A percentile compares a stretch with the other conserved stretches of the same genome.
phyloP scores from a whole-genome alignment of 164 flowering plant species.

The Litsea cubeba region DNA sequence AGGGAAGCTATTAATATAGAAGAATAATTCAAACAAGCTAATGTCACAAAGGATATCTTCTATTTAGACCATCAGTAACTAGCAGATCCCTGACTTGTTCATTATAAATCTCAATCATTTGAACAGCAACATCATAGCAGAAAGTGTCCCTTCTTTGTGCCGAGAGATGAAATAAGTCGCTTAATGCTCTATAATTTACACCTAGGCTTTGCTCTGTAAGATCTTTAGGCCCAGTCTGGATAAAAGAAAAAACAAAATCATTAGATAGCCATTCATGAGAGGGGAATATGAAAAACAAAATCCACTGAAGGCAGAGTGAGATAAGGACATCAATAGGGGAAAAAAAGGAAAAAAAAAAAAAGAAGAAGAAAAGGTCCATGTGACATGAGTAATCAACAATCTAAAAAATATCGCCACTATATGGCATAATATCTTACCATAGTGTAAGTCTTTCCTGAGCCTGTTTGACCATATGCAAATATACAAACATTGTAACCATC shows the following conservation, averaged over 20 bases:
- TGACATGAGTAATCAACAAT: not conserved
- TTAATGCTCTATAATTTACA: slow-evolving; percentile 86
- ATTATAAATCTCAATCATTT: slow-evolving; percentile 97
- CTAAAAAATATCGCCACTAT: not conserved
- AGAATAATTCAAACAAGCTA: slow-evolving; percentile 1
- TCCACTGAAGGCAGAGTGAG: not conserved
- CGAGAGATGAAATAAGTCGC: slow-evolving; percentile 75
- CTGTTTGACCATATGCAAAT: slow-evolving; percentile 99
- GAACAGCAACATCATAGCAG: slow-evolving; percentile 80
- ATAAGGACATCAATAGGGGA: not conserved
- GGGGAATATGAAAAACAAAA: not conserved
- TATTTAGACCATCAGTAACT: slow-evolving; percentile 66
- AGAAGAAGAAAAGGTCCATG: not conserved
- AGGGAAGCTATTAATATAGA: not conserved
- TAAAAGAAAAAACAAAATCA: slow-evolving; percentile 12
- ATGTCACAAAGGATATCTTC: slow-evolving; percentile 77
- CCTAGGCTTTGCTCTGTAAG: slow-evolving; percentile 83
- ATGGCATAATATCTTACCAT: slow-evolving; percentile 51
- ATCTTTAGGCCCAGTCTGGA: slow-evolving; percentile 84
- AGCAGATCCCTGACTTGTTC: slow-evolving; percentile 99
- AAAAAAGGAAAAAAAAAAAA: too few relatives aligned
- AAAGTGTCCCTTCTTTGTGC: slow-evolving; percentile 82
- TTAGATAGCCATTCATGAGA: not conserved
- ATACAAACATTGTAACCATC: slow-evolving; percentile 99
- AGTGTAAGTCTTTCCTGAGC: slow-evolving; percentile 94